phyloP scores from a whole-genome alignment of 2,329 filamentous ascomycete species.

The Nemania serpens region DNA sequence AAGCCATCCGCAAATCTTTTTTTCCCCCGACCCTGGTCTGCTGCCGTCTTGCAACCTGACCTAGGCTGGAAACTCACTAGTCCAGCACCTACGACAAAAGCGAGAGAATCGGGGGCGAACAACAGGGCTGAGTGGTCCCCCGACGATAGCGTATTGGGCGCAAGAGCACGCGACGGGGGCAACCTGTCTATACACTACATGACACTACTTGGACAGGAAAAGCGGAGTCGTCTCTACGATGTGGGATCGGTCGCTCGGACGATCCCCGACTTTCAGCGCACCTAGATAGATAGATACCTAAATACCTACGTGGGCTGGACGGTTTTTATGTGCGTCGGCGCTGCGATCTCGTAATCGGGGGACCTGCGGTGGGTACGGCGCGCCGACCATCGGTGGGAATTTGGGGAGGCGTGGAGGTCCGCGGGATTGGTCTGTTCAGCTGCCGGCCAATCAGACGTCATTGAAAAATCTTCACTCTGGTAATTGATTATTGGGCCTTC shows the following conservation, averaged over 20 bases:
- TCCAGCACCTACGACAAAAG: slow-evolving; percentile 6
- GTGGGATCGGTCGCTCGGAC: not conserved
- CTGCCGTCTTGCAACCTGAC: not conserved
- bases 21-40: not conserved
- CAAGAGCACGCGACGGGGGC: not conserved
- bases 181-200: too few species aligned
- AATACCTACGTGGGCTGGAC: not conserved
- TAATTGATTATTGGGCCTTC: not conserved
- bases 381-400: slow-evolving; percentile 35
- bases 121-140: slow-evolving; percentile 12
- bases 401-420: not conserved
- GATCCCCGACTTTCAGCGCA: slow-evolving; percentile 13
- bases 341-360: slow-evolving; percentile 11
- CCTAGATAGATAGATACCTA: not conserved
- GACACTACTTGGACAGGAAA: slow-evolving; percentile 9
- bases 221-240: slow-evolving; percentile 11
- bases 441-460: not conserved
- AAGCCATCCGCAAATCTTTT: slow-evolving; percentile 4
- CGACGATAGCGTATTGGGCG: slow-evolving; percentile 17
- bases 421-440: not conserved
- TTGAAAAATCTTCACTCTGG: too few species aligned
- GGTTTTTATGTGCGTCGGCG: too few species aligned
- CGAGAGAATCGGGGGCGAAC: slow-evolving; percentile 2
- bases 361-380: not conserved
- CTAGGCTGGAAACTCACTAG: slow-evolving; percentile 20